A percentile compares a stretch with the other conserved stretches of the same genome.
phyloP scores from a whole-genome alignment of 1,284 basidiomycete species.

The Fomitopsis pinicola region DNA sequence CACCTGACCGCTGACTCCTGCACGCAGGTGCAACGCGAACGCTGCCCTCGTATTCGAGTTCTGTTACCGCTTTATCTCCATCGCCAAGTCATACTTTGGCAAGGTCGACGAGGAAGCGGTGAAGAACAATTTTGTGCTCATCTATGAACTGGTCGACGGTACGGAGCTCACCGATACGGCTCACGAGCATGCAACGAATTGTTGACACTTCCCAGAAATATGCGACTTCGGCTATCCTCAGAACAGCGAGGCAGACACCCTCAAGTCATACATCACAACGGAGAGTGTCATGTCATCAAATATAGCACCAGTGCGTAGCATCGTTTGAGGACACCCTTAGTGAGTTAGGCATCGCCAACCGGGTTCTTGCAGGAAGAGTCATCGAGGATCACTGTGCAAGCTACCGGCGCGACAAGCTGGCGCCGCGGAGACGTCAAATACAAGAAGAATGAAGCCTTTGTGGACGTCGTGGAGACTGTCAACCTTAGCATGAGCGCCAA shows the following conservation, averaged over 20 bases:
- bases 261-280: constrained; percentile 98
- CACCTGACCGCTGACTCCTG: background rate
- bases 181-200: background rate
- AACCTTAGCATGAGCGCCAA: constrained; percentile 97
- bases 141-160: constrained; percentile 96
- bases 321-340: background rate
- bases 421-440: constrained; percentile 93
- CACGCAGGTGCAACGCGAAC: constrained; percentile 84
- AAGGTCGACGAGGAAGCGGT: constrained; percentile 97
- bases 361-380: constrained; percentile 78
- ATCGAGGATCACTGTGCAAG: constrained; percentile 94
- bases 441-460: constrained; percentile 97
- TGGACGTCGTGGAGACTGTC: constrained; percentile 95
- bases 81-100: constrained; percentile 93
- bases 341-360: background rate
- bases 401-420: constrained; percentile 94
- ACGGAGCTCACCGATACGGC: constrained; percentile 5
- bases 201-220: constrained; percentile 62
- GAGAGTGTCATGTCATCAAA: constrained; percentile 90
- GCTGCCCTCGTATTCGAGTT: constrained; percentile 98
- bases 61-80: constrained; percentile 92
- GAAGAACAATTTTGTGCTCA: constrained; percentile 98
- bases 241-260: constrained; percentile 95
- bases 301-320: constrained; percentile 64
- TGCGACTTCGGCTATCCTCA: constrained; percentile 99